Base-by-base conservation (phyloP, 805 yeast genomes). In the Wickerhamomyces silvicola region DNA sequence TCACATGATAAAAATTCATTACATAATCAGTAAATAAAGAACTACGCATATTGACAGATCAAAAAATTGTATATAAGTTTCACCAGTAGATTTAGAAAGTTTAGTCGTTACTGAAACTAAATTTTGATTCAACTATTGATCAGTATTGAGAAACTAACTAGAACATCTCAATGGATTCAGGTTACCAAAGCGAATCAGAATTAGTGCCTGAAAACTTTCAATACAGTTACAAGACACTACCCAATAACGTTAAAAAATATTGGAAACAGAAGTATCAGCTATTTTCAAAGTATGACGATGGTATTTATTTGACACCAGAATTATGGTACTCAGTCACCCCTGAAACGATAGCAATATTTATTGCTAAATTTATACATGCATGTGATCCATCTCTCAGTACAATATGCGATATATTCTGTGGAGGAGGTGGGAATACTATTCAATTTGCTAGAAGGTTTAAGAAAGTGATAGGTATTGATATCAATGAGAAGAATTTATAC, bases 291-390 rank as follows among this genome's bases (percentile, higher is more conserved):
- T 81, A 66, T 43, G 85, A 83, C 46, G 69, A 75, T 6, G 90
- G 92, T 0, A 66, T 86, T 2, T 64, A 65, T 32, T 63, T 88
- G 61, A 80, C 81, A 2, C 62, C 71, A 11, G 92, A 81, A 49
- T 64, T 86, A 31, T 83, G 95, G 92, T 88, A 67, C 54, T 79
- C 90, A 35, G 95, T 86, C 5, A 88, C 97, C 0, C 88, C 95
- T 0, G 97, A 88, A 48, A 46, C 54, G 2, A 60, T 83, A 1
- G 92, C 95, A 1, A 56, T 60, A 6, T 75, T 74, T 44, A 56
- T 70, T 0, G 81, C 87, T 0, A 64, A 68, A 33, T 67, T 74
- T 35, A 56, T 78, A 12, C 54, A 60, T 31, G 65, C 69, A 11
- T 66, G 78, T 36, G 51, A 73, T 15, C 84, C 78, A 0, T 48